These are phyloP conservation scores for Fusarium austroafricanum DNA, from an alignment of 2,329 filamentous ascomycete species.

Conservation along the genomic window DNA sequence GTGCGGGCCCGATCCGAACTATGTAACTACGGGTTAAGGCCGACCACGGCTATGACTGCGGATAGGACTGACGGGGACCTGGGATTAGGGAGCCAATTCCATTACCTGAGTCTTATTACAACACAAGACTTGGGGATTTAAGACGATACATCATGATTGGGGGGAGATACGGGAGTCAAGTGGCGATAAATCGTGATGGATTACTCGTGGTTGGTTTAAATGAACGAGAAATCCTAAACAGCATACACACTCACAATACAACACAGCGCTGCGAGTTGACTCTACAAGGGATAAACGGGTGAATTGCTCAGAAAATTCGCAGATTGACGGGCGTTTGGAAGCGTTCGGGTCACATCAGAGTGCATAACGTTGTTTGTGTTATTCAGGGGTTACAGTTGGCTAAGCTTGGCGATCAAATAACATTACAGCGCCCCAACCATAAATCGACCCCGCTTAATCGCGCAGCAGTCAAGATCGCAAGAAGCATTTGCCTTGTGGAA, in stretches of 20 bases:
- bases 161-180: background rate
- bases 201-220: constrained; percentile 14
- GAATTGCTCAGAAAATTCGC: constrained; percentile 1
- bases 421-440: constrained; percentile 16
- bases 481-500: constrained; percentile 35
- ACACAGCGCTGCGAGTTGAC: constrained; percentile 10
- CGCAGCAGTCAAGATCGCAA: constrained; percentile 28
- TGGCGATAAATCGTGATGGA: constrained; percentile 19
- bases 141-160: constrained; percentile 25
- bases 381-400: constrained; percentile 28
- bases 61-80: constrained; percentile 18
- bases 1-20: constrained; percentile 10
- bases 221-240: background rate
- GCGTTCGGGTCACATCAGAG: constrained; percentile 16
- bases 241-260: background rate
- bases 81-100: constrained; percentile 30
- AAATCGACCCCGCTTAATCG: constrained; percentile 35
- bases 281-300: constrained; percentile 18
- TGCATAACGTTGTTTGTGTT: constrained; percentile 18
- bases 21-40: constrained; percentile 10
- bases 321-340: constrained; percentile 2
- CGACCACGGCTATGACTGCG: constrained; percentile 5
- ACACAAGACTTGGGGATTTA: constrained; percentile 4
- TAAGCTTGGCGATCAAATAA: constrained; percentile 22
- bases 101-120: constrained; percentile 28